Evolutionary conservation across 306 rosid genomes (phyloP).

Genomic region (Castanea crenata): DNA sequence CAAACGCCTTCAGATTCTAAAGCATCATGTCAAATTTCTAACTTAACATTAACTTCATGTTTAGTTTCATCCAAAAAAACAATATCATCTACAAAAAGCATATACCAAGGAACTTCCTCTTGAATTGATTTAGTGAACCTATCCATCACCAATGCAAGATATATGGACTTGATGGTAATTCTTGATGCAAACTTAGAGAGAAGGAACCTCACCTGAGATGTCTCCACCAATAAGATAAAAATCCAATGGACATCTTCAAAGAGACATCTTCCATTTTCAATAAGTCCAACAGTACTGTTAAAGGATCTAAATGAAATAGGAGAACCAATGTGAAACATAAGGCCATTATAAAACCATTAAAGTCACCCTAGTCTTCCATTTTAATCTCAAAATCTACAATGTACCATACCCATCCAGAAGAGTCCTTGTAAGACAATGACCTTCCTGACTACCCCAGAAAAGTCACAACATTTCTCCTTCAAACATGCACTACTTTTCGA

Average conservation of each 20-base stretch:
- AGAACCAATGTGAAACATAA: not conserved
- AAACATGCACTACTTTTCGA: not conserved
- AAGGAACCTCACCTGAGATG: no score
- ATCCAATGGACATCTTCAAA: not conserved
- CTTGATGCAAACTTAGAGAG: no score
- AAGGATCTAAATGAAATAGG: not conserved
- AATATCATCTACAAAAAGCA: no score
- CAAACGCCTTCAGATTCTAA: no score
- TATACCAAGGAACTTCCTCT: no score
- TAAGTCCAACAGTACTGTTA: not conserved
- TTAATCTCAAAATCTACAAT: constrained; percentile 1
- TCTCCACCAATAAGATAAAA: not conserved
- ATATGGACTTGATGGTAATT: no score
- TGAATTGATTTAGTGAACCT: no score
- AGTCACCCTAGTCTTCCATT: not conserved
- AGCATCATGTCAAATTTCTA: no score
- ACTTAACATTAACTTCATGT: no score
- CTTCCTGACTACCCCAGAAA: not conserved
- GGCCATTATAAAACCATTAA: not conserved
- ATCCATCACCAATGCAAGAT: no score
- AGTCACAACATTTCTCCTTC: not conserved
- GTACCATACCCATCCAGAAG: not conserved
- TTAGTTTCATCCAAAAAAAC: no score
- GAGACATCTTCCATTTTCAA: not conserved
- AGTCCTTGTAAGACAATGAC: not conserved